Evolutionary conservation across 495 filamentous ascomycete genomes (phyloP).

Genomic region (Penicillium bovifimosum): DNA sequence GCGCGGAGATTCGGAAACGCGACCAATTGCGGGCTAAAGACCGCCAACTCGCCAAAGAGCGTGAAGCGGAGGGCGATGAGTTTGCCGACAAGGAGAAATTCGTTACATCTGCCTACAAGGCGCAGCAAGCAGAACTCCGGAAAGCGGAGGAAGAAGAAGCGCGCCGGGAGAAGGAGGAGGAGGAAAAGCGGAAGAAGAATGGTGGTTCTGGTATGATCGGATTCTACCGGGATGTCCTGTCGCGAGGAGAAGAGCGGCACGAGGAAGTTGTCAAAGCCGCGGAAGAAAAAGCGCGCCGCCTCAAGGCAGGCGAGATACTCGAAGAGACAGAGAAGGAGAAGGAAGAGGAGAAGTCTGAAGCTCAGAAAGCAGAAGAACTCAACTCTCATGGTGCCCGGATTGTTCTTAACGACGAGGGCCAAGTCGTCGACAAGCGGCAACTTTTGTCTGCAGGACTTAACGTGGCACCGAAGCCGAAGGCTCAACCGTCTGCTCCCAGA

Average conservation of each 20-base stretch:
- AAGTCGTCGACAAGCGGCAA: constrained; percentile 91
- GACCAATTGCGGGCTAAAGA: constrained; percentile 86
- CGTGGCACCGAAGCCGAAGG: constrained; percentile 57
- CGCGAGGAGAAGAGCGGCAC: constrained; percentile 71
- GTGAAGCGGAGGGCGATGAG: constrained; percentile 89
- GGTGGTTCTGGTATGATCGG: constrained; percentile 69
- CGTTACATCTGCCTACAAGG: constrained; percentile 91
- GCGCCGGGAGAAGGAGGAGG: constrained; percentile 60
- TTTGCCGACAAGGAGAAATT: constrained; percentile 95
- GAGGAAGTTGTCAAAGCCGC: constrained; percentile 60
- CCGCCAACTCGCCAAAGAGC: constrained; percentile 76
- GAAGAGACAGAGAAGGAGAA: constrained; percentile 25
- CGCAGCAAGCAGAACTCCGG: constrained; percentile 80
- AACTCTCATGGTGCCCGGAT: constrained; percentile 64
- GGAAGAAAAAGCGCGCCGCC: constrained; percentile 57
- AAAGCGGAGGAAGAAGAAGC: constrained; percentile 78
- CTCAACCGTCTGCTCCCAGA: constrained; percentile 27
- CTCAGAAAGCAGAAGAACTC: constrained; percentile 67
- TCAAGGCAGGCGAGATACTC: constrained; percentile 35
- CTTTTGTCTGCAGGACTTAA: constrained; percentile 86
- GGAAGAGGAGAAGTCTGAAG: constrained; percentile 58
- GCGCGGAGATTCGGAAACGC: constrained; percentile 81
- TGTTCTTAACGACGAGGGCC: constrained; percentile 84
- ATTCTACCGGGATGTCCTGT: constrained; percentile 80
- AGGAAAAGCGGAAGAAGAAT: constrained; percentile 54